Evolutionary conservation across 345 rosid species (phyloP), one percentile per base, ranked within the genome.

Genomic region (Streptanthus diversifolius): DNA sequence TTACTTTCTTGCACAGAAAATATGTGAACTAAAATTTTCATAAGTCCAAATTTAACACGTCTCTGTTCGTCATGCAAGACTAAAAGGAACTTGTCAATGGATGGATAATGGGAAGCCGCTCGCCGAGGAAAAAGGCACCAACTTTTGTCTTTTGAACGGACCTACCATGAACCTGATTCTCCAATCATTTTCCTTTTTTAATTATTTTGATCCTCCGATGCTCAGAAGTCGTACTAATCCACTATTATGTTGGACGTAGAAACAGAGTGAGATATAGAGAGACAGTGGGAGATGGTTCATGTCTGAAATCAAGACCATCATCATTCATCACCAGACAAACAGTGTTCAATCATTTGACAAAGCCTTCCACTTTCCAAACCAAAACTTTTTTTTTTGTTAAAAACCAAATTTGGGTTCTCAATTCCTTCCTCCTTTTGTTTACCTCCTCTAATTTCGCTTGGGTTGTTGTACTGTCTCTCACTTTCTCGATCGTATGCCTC

Each of bases 331-430:
- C 58, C 72, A 45, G 60, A 37, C 39, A 66, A 65, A 44, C 59
- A 61, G 60, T 49, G 55, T 72, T 74, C 80, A 80, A 84, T 82
- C 78, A 80, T 85, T 84, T 48, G 80, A 71, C 81, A 76, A 37
- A 45, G 36, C 3, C 18, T 41, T 27, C 39, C 27, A 33, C 49
- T 33, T 30, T 44, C 53, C n/a, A 21, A 17, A 7, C 29, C 63
- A 59, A 25, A 56, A 32, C 40, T 7, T 14, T 75, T 63, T 12
- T 14, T 75, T 63, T 32, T 39, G 9, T 58, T 54, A 22, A 32
- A 77, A 57, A 45, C 75, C 63, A 67, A 56, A 47, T 13, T 30
- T 24, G 49, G 49, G 7, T 33, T 52, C 58, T n/a, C n/a, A n/a
- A n/a, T n/a, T n/a, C n/a, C n/a, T n/a, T 15, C 15, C 21, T 21